phyloP scores from a whole-genome alignment of 257 asterid genomes.

The Hygrophila difformis region DNA sequence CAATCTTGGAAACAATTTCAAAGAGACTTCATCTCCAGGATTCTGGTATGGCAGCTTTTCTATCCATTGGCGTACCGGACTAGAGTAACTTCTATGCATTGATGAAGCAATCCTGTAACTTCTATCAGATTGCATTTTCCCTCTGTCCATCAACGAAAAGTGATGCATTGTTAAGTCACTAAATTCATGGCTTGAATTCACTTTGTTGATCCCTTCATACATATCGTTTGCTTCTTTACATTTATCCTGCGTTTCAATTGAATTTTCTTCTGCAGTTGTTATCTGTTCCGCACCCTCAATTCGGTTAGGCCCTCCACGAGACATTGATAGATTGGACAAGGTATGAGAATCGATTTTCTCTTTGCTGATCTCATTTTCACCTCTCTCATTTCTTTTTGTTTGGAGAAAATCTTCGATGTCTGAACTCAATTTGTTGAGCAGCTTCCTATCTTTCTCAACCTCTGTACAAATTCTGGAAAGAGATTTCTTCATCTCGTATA shows the following conservation, averaged over 20 bases:
- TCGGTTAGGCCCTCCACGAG: constrained; percentile 17
- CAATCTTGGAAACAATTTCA: constrained; percentile 36
- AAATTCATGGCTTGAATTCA: too few relatives aligned
- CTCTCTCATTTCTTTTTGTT: constrained; percentile 17
- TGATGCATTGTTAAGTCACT: too few relatives aligned
- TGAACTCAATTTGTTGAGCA: constrained; percentile 28
- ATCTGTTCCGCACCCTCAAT: too few relatives aligned
- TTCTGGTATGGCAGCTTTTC: neutral
- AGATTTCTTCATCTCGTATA: constrained; percentile 36
- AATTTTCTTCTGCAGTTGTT: too few relatives aligned
- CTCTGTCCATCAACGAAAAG: neutral
- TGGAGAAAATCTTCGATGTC: constrained; percentile 48
- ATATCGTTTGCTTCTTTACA: too few relatives aligned
- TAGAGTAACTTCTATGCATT: neutral
- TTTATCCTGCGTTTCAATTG: too few relatives aligned
- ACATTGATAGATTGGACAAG: constrained; percentile 21
- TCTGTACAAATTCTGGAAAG: constrained; percentile 29
- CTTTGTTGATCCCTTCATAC: too few relatives aligned
- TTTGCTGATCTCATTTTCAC: constrained; percentile 11
- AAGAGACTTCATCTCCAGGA: constrained; percentile 29
- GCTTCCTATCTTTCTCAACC: constrained; percentile 36
- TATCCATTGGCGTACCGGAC: neutral
- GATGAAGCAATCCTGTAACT: neutral
- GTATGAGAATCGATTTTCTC: constrained; percentile 14
- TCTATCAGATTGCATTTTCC: neutral